Evolutionary conservation across 805 yeast genomes (phyloP).

Genomic region (Pichia gijzeniarum): DNA sequence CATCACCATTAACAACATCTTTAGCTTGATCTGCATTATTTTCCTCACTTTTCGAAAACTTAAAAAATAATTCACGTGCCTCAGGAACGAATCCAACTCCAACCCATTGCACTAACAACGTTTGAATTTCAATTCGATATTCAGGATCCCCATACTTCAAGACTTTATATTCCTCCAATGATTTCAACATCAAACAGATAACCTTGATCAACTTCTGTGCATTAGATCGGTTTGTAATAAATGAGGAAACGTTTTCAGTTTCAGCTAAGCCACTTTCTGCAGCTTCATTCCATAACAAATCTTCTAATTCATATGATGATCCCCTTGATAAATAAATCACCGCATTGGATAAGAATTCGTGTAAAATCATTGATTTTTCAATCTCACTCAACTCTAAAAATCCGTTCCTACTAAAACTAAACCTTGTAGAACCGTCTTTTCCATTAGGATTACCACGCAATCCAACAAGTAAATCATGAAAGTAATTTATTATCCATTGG

Average conservation of each 20-base stretch:
- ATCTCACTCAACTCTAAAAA: constrained; percentile 45
- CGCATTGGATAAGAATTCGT: constrained; percentile 59
- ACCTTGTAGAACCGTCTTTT: constrained; percentile 4
- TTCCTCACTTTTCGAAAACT: constrained; percentile 4
- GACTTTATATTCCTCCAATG: constrained; percentile 39
- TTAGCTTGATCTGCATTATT: background rate
- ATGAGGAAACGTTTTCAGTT: background rate
- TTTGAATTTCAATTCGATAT: constrained; percentile 53
- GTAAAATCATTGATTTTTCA: constrained; percentile 61
- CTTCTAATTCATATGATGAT: constrained; percentile 20
- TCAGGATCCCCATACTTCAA: constrained; percentile 41
- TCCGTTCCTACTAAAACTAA: constrained; percentile 53
- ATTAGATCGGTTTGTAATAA: constrained; percentile 27
- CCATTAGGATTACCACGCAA: constrained; percentile 39
- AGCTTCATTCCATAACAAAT: constrained; percentile 5
- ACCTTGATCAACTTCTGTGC: constrained; percentile 41
- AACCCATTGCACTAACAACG: constrained; percentile 58
- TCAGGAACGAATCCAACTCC: constrained; percentile 47
- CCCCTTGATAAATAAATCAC: constrained; percentile 38
- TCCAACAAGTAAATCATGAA: constrained; percentile 53
- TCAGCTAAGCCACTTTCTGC: background rate
- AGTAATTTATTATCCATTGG: constrained; percentile 51
- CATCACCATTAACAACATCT: background rate
- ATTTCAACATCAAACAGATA: constrained; percentile 57
- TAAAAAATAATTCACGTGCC: constrained; percentile 48